Base-by-base conservation (phyloP, 495 filamentous ascomycete genomes). In the Rusavskia elegans region DNA sequence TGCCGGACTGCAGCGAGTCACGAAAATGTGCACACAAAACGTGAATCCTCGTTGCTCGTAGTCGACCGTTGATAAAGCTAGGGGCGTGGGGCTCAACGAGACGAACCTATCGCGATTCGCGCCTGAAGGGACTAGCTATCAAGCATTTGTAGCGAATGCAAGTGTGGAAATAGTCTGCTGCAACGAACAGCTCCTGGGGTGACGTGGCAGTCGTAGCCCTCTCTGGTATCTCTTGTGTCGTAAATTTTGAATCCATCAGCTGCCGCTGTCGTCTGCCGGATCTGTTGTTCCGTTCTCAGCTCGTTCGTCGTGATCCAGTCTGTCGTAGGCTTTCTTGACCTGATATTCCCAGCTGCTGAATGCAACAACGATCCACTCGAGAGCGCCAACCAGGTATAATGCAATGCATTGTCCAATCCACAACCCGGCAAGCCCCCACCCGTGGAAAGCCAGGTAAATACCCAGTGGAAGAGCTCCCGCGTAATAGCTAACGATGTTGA, bases 361-460 rank as follows among this genome's bases (percentile, higher is more conserved):
- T 0, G 80, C 79, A 23, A 94, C 87, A 62, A 94, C 80, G 20
- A 74, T 66, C 89, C 87, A 94, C 62, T 94, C 85, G 19, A 89
- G 53, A 2, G 70, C 64, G 0, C 89, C 89, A 5, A 93, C 89
- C 29, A 90, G 66, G 61, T 90, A 95, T 48, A 94, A 64, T 2
- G 89, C 89, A 61, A 93, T 81, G 65, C 89, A 95, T 63, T 93
- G 87, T 25, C 88, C 89, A 23, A 93, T 71, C 89, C 89, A 95
- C 27, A 95, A 61, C 1, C 89, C 89, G 45, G 72, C 72, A 10
- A 95, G 71, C 1, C 88, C 89, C 87, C 88, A 94, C 2, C 87
- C 87, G 63, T 90, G 79, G 59, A 92, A 93, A 6, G 89, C 89
- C 48, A 95, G 73, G 66, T 77, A 95, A 50, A 94, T 84, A 0